Conservation (phyloP, 345 rosid species). For the Hypericum androsaemum region DNA sequence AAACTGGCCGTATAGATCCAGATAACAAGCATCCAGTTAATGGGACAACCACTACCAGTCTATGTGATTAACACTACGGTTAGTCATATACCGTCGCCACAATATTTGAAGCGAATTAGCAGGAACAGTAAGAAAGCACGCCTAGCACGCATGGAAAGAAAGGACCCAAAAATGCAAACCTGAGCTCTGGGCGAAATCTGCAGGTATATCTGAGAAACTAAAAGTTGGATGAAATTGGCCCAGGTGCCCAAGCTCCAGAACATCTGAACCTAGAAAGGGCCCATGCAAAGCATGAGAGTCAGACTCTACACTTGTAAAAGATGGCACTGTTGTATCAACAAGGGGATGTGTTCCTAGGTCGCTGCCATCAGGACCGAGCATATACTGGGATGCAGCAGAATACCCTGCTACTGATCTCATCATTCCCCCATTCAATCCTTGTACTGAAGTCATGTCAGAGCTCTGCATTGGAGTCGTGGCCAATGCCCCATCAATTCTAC, state of each 20-base stretch:
- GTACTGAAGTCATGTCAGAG: slow-evolving; percentile 49
- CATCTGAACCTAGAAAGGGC: slow-evolving; percentile 57
- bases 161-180: slow-evolving; percentile 32
- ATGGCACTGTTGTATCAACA: slow-evolving; percentile 56
- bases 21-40: too few species aligned
- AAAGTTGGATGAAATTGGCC: slow-evolving; percentile 71
- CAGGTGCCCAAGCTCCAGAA: slow-evolving; percentile 62
- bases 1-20: too few species aligned
- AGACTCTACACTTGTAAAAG: slow-evolving; percentile 68
- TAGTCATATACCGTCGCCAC: too few species aligned
- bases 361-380: slow-evolving; percentile 62
- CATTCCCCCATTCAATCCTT: slow-evolving; percentile 74
- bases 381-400: slow-evolving; percentile 49
- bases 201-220: slow-evolving; percentile 88
- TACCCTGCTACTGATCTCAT: slow-evolving; percentile 69
- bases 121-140: neutral
- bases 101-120: neutral
- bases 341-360: slow-evolving; percentile 56
- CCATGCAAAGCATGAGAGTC: slow-evolving; percentile 62
- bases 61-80: too few species aligned
- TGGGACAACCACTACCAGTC: too few species aligned
- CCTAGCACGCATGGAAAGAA: neutral
- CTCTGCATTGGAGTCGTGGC: too few species aligned
- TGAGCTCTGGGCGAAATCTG: slow-evolving; percentile 81
- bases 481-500: slow-evolving; percentile 45